A percentile compares a stretch with the other conserved stretches of the same genome.
Evolutionary conservation across 768 basidiomycete species (phyloP).

Genomic region (Amanita inopinata): DNA sequence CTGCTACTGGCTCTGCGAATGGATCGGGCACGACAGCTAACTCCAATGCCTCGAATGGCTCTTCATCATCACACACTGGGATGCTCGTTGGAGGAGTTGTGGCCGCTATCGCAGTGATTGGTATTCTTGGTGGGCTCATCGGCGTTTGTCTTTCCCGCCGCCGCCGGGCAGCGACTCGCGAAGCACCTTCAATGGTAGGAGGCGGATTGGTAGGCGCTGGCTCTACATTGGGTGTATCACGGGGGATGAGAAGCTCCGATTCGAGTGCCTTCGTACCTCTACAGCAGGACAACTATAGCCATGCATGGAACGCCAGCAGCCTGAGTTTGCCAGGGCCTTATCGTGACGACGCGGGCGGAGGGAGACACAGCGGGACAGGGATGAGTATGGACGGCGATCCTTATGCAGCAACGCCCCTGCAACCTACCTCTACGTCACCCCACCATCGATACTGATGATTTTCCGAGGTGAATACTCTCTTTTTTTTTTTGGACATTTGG

Average conservation of each 20-base stretch:
- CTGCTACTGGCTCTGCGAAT: conserved; percentile 29
- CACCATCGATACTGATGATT: conserved; percentile 4
- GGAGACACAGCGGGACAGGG: conserved; percentile 20
- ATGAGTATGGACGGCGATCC: conserved; percentile 27
- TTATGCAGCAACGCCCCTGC: conserved; percentile 20
- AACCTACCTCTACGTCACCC: background rate
- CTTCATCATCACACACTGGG: conserved; percentile 25
- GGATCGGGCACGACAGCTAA: conserved; percentile 13
- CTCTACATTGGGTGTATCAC: conserved; percentile 15
- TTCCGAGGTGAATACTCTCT: conserved; percentile 2
- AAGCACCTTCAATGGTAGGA: conserved; percentile 16
- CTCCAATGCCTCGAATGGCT: conserved; percentile 8
- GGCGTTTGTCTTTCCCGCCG: conserved; percentile 45
- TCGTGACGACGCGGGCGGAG: conserved; percentile 7
- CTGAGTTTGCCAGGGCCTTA: conserved; percentile 27
- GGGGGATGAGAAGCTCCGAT: conserved; percentile 41
- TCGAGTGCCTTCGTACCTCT: conserved; percentile 68
- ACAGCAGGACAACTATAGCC: conserved; percentile 49
- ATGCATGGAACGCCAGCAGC: conserved; percentile 49
- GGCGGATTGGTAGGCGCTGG: conserved; percentile 20
- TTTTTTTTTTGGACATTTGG: background rate
- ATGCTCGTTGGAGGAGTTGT: conserved; percentile 41
- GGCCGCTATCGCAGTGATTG: conserved; percentile 43
- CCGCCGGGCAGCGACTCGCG: conserved; percentile 30
- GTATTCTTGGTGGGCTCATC: conserved; percentile 39